Evolutionary conservation across 805 yeast genomes (phyloP), one percentile per base, ranked within the genome.

Genomic region (Lipomyces oligophaga): DNA sequence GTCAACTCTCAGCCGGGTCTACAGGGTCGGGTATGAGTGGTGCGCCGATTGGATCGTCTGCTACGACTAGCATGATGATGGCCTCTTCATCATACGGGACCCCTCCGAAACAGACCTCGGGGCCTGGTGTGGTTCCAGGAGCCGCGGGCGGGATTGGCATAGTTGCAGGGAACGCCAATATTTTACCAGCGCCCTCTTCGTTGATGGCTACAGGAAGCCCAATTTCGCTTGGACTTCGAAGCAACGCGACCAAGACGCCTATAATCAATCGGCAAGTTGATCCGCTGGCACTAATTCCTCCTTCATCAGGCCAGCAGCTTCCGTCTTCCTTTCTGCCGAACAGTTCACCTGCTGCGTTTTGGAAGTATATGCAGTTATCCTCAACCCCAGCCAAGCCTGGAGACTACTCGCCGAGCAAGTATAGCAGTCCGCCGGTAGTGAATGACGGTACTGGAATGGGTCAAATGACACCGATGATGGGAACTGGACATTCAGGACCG

Each of bases 321-420:
- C 72, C 63, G 60, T 69, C 67, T 62, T 69, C 64, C 65, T 69
- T 67, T 77, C 66, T 68, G 61, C 72, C 70, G 5, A 74, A 69
- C 39, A 77, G 83, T 25, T 85, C 95, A 1, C 97, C 97, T 1
- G 96, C 95, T 6, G 67, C 71, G 15, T 77, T 89, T 49, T 86
- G 96, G 97, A 85, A 84, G 62, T 81, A 85, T 67, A 86, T 89
- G 60, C 96, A 88, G 60, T 80, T 89, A 40, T 68, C 72, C 45
- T 70, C 78, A 47, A 22, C 55, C 18, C 55, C 57, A 50, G 60
- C 27, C 45, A 54, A 45, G 39, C 54, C 43, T 33, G 27, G 42
- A n/a, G 63, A 59, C 2, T 52, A 50, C 34, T 58, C 63, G 10
- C 65, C 66, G 13, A 55, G 62, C 13, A 63, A 63, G 55, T 60